phyloP scores from a whole-genome alignment of 768 basidiomycete species.

The Hysterangium stoloniferum region DNA sequence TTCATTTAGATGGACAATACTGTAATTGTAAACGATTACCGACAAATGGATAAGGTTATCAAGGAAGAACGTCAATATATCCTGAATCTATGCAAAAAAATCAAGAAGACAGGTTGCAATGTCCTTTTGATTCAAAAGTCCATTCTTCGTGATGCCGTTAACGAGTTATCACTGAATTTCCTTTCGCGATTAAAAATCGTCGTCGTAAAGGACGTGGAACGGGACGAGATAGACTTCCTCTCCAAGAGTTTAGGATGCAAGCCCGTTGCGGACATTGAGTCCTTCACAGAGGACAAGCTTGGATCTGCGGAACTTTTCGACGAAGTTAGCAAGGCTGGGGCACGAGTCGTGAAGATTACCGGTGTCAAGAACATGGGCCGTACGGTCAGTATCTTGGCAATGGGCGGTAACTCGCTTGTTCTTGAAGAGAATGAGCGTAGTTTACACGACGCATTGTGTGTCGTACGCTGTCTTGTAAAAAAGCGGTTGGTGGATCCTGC shows the following conservation, averaged over 20 bases:
- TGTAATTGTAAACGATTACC: conserved; percentile 97
- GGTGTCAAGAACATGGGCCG: conserved; percentile 92
- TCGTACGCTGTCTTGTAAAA: conserved; percentile 96
- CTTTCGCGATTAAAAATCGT: conserved; percentile 95
- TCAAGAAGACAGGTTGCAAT: conserved; percentile 99
- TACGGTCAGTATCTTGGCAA: conserved; percentile 93
- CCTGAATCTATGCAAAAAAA: conserved; percentile 96
- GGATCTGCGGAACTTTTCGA: conserved; percentile 95
- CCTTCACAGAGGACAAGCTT: conserved; percentile 95
- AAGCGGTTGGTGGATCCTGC: conserved; percentile 62
- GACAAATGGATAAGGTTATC: conserved; percentile 99
- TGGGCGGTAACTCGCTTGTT: conserved; percentile 86
- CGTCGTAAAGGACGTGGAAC: conserved; percentile 94
- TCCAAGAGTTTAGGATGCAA: conserved; percentile 92
- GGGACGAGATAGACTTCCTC: conserved; percentile 97
- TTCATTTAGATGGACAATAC: conserved; percentile 95
- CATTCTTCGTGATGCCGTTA: conserved; percentile 97
- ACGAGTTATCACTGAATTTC: conserved; percentile 95
- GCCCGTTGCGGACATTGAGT: conserved; percentile 95
- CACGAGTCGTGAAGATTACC: conserved; percentile 89
- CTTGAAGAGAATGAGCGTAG: conserved; percentile 96
- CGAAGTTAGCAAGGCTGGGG: conserved; percentile 71
- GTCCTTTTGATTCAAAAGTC: conserved; percentile 99
- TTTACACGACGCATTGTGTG: conserved; percentile 97
- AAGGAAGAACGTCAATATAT: conserved; percentile 98